Base-by-base conservation (phyloP, 352 stramenopile species). In the Blastocystis sp. region DNA sequence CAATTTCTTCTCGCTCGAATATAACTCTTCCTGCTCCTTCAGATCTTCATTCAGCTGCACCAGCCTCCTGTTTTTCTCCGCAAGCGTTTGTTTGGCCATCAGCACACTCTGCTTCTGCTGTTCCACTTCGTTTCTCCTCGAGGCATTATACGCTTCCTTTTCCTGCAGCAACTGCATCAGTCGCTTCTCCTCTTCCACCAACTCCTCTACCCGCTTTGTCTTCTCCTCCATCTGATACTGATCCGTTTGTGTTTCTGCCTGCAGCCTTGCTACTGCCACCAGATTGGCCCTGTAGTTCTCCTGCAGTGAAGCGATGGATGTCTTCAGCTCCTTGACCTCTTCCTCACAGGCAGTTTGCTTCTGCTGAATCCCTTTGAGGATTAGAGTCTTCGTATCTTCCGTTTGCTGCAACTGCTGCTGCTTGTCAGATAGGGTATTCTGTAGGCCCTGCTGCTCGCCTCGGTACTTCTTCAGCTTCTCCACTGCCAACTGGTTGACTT, bases 401-500 rank as follows among this genome's bases (percentile, higher is more conserved):
- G 41, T 73, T 20, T 73, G 23, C 62, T 37, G 20, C 62, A 47
- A 23, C 13, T 47, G 23, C 23, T 20, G 62, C 29, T 73, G 29
- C 62, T 73, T 73, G 20, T 37, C 62, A 6, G 18, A 11, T 26
- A 73, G 50, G 11, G 50, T 59, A n/a, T n/a, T 59, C 50, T 59
- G 50, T n/a, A n/a, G 13, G 11, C 11, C 20, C 50, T 59, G 50
- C 50, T 59, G 13, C 50, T 59, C 50, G 0, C 11, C 50, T n/a
- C 20, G 50, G 11, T 13, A 13, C 50, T 59, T 59, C 50, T 59
- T 13, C 50, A 59, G 26, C 55, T 9, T 94, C 92, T 89, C 93
- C 92, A 6, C 91, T 90, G 2, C 92, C 79, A 37, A 92, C 92
- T 56, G 62, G 1, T 20, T 68, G 9, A 23, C 29, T 11, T 45